A percentile compares a stretch with the other conserved stretches of the same genome.
Conservation (phyloP, 2,329 filamentous ascomycete genomes). For the Arthrobotrys entomopaga region DNA sequence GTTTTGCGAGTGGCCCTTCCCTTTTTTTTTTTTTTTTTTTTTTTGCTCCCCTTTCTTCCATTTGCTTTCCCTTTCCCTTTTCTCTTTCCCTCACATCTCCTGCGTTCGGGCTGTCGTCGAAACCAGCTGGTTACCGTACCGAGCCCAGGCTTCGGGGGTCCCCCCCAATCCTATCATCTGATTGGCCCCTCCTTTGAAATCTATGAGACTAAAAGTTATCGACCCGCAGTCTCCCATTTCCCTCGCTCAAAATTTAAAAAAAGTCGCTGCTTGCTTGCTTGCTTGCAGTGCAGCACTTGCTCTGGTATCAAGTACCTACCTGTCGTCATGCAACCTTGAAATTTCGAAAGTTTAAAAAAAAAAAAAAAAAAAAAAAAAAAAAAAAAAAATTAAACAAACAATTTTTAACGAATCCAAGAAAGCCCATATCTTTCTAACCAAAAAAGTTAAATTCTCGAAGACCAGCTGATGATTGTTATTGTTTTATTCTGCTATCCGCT, state of each 20-base stretch:
- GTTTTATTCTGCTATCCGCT: background rate
- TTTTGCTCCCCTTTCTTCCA: background rate
- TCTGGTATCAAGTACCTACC: too few relatives aligned
- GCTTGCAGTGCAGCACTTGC: background rate
- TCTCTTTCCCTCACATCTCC: constrained; percentile 25
- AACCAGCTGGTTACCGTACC: constrained; percentile 7
- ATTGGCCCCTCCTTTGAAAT: constrained; percentile 24
- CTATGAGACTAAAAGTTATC: background rate
- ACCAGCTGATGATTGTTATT: constrained; percentile 21
- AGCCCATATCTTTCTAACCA: constrained; percentile 5
- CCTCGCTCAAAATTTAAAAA: too few relatives aligned
- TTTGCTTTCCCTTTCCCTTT: constrained; percentile 5
- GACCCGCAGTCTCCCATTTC: background rate
- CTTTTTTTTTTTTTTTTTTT: background rate
- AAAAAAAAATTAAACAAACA: constrained; percentile 11
- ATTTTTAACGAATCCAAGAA: constrained; percentile 5
- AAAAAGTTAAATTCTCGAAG: too few relatives aligned
- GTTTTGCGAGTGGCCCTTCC: background rate
- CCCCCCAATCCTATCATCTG: constrained; percentile 17
- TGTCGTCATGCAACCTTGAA: constrained; percentile 22
- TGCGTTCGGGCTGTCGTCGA: constrained; percentile 32
- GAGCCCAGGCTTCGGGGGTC: constrained; percentile 35
- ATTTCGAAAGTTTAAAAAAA: constrained; percentile 31
- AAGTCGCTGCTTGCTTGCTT: constrained; percentile 20
- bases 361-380: constrained; percentile 11